Conservation (phyloP, 2,329 filamentous ascomycete genomes). For the Apiospora arundinis region DNA sequence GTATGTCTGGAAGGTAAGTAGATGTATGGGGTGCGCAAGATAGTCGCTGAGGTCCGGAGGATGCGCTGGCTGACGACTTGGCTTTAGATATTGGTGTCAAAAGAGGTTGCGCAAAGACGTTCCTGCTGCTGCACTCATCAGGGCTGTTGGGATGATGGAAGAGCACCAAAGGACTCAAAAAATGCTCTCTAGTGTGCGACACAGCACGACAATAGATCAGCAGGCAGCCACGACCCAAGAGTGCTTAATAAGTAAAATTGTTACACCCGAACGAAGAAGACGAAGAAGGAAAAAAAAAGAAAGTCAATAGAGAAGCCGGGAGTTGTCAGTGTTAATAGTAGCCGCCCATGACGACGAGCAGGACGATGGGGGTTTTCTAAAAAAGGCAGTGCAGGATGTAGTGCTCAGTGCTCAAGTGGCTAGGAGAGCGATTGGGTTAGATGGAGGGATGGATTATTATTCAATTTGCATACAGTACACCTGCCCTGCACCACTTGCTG, state of each 20-base stretch:
- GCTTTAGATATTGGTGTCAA: neutral
- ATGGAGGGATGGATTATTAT: neutral
- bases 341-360: constrained; percentile 3
- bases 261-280: neutral
- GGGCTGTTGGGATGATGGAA: constrained; percentile 4
- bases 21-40: constrained; percentile 2
- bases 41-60: constrained; percentile 4
- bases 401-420: neutral
- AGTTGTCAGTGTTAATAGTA: constrained; percentile 14
- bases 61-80: neutral
- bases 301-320: neutral
- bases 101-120: constrained; percentile 10
- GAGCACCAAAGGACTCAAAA: neutral
- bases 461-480: neutral
- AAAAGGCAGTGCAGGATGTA: constrained; percentile 5
- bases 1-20: constrained; percentile 7
- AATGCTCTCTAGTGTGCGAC: constrained; percentile 9
- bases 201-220: constrained; percentile 1
- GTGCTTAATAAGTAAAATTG: neutral
- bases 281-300: constrained; percentile 4
- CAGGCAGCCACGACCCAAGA: constrained; percentile 5
- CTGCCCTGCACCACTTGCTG: neutral
- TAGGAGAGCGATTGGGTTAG: neutral
- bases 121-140: neutral
- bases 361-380: constrained; percentile 5